phyloP scores from a whole-genome alignment of 2,329 filamentous ascomycete genomes.

The Stachybotrys echinatus region DNA sequence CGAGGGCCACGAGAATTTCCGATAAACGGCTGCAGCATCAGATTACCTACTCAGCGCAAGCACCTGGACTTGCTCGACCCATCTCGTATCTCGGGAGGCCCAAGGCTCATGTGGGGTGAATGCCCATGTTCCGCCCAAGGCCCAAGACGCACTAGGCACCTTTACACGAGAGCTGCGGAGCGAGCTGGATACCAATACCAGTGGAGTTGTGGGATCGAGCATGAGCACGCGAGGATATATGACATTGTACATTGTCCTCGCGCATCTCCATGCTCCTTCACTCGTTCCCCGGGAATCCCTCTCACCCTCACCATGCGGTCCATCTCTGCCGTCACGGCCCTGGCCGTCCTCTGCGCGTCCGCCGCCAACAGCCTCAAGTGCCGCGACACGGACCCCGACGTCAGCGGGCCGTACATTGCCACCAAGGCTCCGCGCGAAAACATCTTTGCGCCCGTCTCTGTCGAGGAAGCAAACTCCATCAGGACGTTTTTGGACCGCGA shows the following conservation, averaged over 20 bases:
- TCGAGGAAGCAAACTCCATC: background rate
- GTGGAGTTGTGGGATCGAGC: background rate
- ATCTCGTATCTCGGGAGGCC: background rate
- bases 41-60: too few relatives aligned
- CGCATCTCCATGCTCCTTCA: background rate
- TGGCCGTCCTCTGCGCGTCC: background rate
- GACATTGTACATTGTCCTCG: background rate
- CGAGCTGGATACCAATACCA: background rate
- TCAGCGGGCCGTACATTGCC: conserved; percentile 1
- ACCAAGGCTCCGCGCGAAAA: background rate
- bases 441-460: conserved; percentile 1
- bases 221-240: background rate
- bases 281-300: background rate
- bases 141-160: background rate
- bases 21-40: too few relatives aligned
- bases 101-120: conserved; percentile 2
- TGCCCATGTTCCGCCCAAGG: background rate
- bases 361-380: conserved; percentile 2
- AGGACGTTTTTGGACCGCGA: background rate
- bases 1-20: too few relatives aligned
- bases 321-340: background rate
- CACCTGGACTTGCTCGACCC: background rate
- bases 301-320: background rate
- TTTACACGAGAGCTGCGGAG: conserved; percentile 1
- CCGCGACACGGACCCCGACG: background rate